A percentile compares a stretch with the other conserved stretches of the same genome.
These are phyloP conservation scores for Populus alba DNA, from an alignment of 345 rosid species.

Conservation along the genomic window DNA sequence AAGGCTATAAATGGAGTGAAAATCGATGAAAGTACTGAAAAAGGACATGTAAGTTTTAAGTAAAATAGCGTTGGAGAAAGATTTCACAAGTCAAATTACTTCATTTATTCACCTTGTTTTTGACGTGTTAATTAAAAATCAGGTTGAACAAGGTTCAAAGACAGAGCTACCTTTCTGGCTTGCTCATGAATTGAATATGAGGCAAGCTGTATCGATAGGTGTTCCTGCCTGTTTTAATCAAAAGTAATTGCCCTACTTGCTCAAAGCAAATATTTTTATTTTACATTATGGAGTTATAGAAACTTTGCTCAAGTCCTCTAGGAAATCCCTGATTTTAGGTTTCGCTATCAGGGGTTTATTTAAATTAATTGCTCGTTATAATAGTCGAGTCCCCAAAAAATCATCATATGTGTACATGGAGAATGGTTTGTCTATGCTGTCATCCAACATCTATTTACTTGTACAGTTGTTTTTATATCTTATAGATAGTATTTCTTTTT, in stretches of 20 bases:
- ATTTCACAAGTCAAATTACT: neutral
- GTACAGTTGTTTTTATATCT: neutral
- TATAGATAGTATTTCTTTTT: neutral
- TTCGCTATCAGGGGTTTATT: neutral
- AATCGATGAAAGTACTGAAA: slow-evolving; percentile 72
- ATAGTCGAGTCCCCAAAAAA: neutral
- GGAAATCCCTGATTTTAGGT: neutral
- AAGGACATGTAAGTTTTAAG: slow-evolving; percentile 46
- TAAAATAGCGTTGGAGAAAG: neutral
- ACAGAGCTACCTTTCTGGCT: slow-evolving; percentile 84
- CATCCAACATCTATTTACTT: neutral
- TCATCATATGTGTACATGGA: neutral
- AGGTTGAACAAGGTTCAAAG: slow-evolving; percentile 80
- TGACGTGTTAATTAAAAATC: neutral
- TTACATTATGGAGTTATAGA: neutral
- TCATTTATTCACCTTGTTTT: slow-evolving; percentile 1
- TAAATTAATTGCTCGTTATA: neutral
- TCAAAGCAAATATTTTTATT: neutral
- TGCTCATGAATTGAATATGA: slow-evolving; percentile 60
- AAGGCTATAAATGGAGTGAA: slow-evolving; percentile 67
- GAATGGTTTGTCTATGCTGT: neutral
- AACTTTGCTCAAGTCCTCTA: neutral
- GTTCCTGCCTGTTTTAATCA: slow-evolving; percentile 74
- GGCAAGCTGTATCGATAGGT: slow-evolving; percentile 59
- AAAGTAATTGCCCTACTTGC: slow-evolving; percentile 40